phyloP scores from a whole-genome alignment of 176 grass and related monocot species.

The Calamus simplicifolius region DNA sequence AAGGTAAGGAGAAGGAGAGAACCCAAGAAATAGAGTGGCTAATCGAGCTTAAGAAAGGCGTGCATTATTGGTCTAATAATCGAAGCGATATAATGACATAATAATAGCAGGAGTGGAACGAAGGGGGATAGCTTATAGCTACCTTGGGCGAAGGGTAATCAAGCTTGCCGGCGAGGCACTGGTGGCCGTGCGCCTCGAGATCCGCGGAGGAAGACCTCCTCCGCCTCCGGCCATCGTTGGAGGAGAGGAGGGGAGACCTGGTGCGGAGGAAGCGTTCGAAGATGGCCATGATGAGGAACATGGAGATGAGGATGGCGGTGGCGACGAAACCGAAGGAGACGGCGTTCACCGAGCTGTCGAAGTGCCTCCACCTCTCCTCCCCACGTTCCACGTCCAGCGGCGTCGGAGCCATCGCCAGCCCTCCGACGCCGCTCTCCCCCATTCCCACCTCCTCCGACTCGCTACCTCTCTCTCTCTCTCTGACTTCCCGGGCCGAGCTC shows the following conservation, averaged over 20 bases:
- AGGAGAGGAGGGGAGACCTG: not conserved
- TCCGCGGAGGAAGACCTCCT: conserved; percentile 9
- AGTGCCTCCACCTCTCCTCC: conserved; percentile 64
- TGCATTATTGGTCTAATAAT: no score
- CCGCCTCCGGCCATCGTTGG: conserved; percentile 6
- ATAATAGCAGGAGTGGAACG: not conserved
- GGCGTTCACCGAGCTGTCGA: conserved; percentile 52
- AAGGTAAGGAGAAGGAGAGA: no score
- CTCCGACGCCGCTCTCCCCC: not conserved
- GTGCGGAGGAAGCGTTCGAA: conserved; percentile 76
- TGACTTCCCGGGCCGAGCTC: not conserved
- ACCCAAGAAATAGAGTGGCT: no score
- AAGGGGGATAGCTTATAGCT: conserved; percentile 7
- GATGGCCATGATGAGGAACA: conserved; percentile 97
- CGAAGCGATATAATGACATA: no score
- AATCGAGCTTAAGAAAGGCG: no score
- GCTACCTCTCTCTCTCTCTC: not conserved
- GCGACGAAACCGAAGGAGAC: conserved; percentile 98
- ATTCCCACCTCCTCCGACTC: not conserved
- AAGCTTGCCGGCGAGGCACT: conserved; percentile 24
- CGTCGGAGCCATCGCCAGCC: conserved; percentile 28
- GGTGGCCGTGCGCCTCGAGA: conserved; percentile 27
- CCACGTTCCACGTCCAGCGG: conserved; percentile 22
- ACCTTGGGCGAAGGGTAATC: conserved; percentile 40
- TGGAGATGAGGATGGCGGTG: conserved; percentile 91